Percentiles rank a stretch among this genome's conserved stretches.
These are phyloP conservation scores for Diaporthe sp. DNA, from an alignment of 2,329 filamentous ascomycete species.

Conservation along the genomic window DNA sequence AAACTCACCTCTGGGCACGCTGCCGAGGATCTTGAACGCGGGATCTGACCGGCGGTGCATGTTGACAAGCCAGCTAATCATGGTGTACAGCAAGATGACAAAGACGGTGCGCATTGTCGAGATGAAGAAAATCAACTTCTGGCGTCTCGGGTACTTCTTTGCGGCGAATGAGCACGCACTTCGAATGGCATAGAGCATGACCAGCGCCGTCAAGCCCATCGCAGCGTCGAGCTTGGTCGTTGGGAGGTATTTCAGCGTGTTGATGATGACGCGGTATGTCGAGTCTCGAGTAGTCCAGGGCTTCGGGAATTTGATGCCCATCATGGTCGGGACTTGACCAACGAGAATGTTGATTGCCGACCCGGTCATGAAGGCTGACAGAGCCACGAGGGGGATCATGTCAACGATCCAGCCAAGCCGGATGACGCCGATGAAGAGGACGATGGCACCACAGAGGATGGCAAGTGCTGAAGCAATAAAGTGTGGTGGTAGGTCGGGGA, in stretches of 20 bases:
- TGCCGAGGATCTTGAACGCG: conserved; percentile 79
- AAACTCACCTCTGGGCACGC: conserved; percentile 79
- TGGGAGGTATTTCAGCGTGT: conserved; percentile 81
- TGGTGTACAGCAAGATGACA: conserved; percentile 90
- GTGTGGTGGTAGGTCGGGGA: conserved; percentile 72
- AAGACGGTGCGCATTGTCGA: conserved; percentile 92
- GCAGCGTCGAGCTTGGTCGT: conserved; percentile 82
- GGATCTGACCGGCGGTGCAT: conserved; percentile 73
- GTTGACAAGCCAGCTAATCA: conserved; percentile 91
- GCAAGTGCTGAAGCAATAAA: conserved; percentile 84
- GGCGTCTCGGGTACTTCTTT: conserved; percentile 75
- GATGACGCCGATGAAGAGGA: conserved; percentile 82
- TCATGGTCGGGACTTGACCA: conserved; percentile 84
- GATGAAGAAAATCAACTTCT: conserved; percentile 89
- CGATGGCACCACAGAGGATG: conserved; percentile 82
- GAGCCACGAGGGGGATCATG: conserved; percentile 89
- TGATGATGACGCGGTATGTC: conserved; percentile 87
- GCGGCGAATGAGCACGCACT: conserved; percentile 74
- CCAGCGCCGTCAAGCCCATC: conserved; percentile 86
- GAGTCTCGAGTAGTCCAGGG: conserved; percentile 75
- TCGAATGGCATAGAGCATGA: conserved; percentile 83
- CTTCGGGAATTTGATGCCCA: conserved; percentile 80
- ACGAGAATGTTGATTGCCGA: conserved; percentile 90
- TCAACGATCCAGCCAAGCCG: conserved; percentile 93
- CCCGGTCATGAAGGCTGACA: conserved; percentile 97